Percentiles rank a stretch among this genome's conserved stretches.
Conservation (phyloP, 768 basidiomycete genomes). For the Chiua virens region DNA sequence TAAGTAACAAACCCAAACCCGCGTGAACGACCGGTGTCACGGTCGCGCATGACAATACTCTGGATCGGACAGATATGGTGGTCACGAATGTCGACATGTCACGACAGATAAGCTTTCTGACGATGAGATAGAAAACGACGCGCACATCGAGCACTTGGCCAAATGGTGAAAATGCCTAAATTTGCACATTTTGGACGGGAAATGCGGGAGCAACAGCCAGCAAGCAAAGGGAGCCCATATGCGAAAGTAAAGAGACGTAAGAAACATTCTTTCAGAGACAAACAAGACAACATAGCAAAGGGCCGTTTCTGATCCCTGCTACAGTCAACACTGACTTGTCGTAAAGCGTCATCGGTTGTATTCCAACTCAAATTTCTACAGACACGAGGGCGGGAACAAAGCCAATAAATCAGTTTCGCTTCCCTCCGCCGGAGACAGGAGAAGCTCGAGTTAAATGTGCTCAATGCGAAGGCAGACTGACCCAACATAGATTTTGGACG, state of each 20-base stretch:
- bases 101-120: constrained; percentile 22
- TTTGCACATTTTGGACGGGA: constrained; percentile 17
- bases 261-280: constrained; percentile 32
- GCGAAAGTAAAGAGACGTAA: constrained; percentile 30
- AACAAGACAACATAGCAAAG: constrained; percentile 48
- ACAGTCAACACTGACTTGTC: constrained; percentile 73
- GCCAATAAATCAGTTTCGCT: constrained; percentile 55
- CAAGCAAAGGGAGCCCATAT: constrained; percentile 18
- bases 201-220: constrained; percentile 17
- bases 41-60: constrained; percentile 98
- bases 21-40: constrained; percentile 94
- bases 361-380: constrained; percentile 94
- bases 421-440: constrained; percentile 42
- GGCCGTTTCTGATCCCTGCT: constrained; percentile 23
- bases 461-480: constrained; percentile 70
- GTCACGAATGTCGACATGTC: constrained; percentile 22
- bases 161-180: constrained; percentile 77
- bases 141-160: constrained; percentile 93
- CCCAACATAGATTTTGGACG: constrained; percentile 90
- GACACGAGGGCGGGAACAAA: constrained; percentile 41
- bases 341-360: constrained; percentile 91
- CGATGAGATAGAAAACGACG: constrained; percentile 38
- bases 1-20: constrained; percentile 97
- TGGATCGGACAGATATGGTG: constrained; percentile 42
- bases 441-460: constrained; percentile 44